Evolutionary conservation across 2,329 filamentous ascomycete genomes (phyloP), one percentile per base, ranked within the genome.

Genomic region (Neofusicoccum ribis): DNA sequence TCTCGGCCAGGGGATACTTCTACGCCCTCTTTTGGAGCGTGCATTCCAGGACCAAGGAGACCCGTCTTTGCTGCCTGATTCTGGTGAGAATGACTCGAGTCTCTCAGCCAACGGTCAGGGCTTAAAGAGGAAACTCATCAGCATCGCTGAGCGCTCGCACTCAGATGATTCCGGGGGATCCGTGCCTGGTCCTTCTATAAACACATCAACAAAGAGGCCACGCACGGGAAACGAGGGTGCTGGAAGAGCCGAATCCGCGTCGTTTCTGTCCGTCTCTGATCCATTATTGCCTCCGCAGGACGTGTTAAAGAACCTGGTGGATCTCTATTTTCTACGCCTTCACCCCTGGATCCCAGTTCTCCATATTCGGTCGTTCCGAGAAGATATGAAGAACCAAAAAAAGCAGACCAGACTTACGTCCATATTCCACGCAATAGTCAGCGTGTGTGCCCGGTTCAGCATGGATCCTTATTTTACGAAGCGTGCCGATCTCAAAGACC

Each of bases 341-440:
- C 75, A 76, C 63, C 74, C 72, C 20, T 77, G 74, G 74, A 76
- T 75, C 41, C 75, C 75, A 0, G 72, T 77, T 12, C 67, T 77
- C 8, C 74, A 77, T 58, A 69, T 73, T 2, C 65, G 63, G 5
- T 68, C 68, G 34, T 77, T 77, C 47, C 72, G 74, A 2, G 67
- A 71, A 47, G 67, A 69, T 9, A 68, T 77, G 60, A 50, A 60
- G 37, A 54, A 67, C 51, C 62, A 67, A 1, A 23, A 41, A 11
- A 60, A 70, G 12, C 67, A 70, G 7, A 50, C 65, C 11, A 67
- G 68, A 9, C 50, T 71, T 6, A 65, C 64, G 1, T 67, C 68
- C 1, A 69, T 74, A 34, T 72, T 76, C n/a, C 66, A 73, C 62
- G 66, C 70, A 37, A 68, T 77, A 39, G 58, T 69, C 51, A 68